Percentiles rank a stretch among this genome's conserved stretches.
These are phyloP conservation scores for Dendrostoma leiphaemia DNA, from an alignment of 2,329 filamentous ascomycete genomes.

Conservation along the genomic window DNA sequence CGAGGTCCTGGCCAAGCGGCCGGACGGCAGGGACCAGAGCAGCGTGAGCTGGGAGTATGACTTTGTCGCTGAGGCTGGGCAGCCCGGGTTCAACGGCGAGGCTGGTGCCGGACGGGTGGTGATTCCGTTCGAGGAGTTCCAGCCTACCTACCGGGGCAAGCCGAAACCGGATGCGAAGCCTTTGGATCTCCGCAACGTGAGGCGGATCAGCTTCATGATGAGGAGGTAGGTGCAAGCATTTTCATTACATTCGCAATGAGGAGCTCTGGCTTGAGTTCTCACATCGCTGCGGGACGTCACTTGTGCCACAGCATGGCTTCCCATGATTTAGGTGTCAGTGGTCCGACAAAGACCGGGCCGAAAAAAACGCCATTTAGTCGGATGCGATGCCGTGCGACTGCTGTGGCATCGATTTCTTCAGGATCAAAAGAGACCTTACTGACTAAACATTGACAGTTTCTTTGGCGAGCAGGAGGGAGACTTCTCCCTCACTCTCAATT, in stretches of 20 bases:
- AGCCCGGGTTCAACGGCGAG: too few relatives aligned
- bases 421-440: too few relatives aligned
- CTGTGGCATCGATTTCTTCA: too few relatives aligned
- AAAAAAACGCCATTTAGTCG: too few relatives aligned
- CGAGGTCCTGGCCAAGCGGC: conserved; percentile 52
- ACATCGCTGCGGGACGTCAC: too few relatives aligned
- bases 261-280: too few relatives aligned
- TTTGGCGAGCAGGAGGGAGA: conserved; percentile 71
- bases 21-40: conserved; percentile 69
- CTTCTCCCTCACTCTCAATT: conserved; percentile 57
- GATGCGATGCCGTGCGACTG: too few relatives aligned
- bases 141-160: conserved; percentile 71
- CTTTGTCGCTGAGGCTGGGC: conserved; percentile 40
- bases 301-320: neutral
- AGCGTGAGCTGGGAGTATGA: conserved; percentile 73
- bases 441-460: conserved; percentile 52
- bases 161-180: conserved; percentile 57
- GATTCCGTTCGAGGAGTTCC: conserved; percentile 64
- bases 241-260: too few relatives aligned
- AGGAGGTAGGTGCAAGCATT: conserved; percentile 58
- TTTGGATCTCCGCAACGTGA: conserved; percentile 59
- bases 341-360: too few relatives aligned
- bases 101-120: conserved; percentile 46
- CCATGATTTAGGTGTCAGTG: too few relatives aligned
- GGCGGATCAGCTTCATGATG: conserved; percentile 75